These are phyloP conservation scores for Saccharata proteae DNA, from an alignment of 2,329 filamentous ascomycete species.

Conservation along the genomic window DNA sequence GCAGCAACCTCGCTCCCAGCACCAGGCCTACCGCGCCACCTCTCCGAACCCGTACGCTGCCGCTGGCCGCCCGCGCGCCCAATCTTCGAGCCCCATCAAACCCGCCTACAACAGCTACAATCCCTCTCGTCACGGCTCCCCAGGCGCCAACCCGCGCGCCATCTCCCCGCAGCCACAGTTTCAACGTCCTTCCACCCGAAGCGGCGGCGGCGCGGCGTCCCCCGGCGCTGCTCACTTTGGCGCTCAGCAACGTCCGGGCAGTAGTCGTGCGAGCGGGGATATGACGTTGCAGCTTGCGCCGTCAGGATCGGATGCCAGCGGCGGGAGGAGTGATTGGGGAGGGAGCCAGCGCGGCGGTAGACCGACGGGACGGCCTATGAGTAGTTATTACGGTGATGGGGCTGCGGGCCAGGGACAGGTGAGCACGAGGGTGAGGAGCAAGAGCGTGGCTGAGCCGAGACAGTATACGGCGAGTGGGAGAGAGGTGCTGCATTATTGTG, in stretches of 20 bases:
- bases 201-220: conserved; percentile 3
- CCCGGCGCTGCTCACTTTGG: conserved; percentile 8
- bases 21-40: conserved; percentile 31
- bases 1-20: conserved; percentile 22
- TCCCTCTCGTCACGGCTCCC: conserved; percentile 25
- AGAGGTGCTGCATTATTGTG: conserved; percentile 87
- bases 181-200: conserved; percentile 23
- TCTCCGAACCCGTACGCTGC: conserved; percentile 54
- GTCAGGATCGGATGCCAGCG: too few relatives aligned
- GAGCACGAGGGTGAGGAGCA: conserved; percentile 49
- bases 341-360: conserved; percentile 26
- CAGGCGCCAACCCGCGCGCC: conserved; percentile 27
- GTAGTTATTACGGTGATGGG: conserved; percentile 29
- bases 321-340: conserved; percentile 27
- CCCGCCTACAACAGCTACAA: conserved; percentile 13
- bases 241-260: conserved; percentile 36
- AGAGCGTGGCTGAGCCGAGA: conserved; percentile 76
- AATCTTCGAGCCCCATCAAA: conserved; percentile 31
- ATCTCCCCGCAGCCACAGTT: conserved; percentile 43
- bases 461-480: conserved; percentile 78
- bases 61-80: conserved; percentile 14
- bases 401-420: conserved; percentile 20
- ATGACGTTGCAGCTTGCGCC: conserved; percentile 37
- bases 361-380: conserved; percentile 25
- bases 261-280: conserved; percentile 28